Base-by-base conservation (phyloP, 345 rosid genomes). In the Eucalyptus lansdowneana region DNA sequence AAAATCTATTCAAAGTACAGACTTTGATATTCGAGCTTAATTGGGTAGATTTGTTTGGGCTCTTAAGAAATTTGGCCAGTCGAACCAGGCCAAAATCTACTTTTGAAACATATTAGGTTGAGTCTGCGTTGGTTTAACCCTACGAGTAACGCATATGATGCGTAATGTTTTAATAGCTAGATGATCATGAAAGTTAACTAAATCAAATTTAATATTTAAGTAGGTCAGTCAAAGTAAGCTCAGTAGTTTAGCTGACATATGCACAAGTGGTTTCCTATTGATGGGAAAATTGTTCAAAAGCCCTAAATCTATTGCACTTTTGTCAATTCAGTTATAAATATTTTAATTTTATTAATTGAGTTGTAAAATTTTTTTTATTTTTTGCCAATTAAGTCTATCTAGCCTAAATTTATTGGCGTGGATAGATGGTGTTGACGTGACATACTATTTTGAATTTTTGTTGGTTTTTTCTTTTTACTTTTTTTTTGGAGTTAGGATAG, bases 261-360 rank as follows among this genome's bases (percentile, higher is more conserved):
- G 80, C 44, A 34, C 31, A 69, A 40, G 44, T 34, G 44, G 3
- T 34, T 69, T 69, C 25, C 0, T 51, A 0, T 6, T 51, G 53
- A 1, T 16, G 0, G 54, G 54, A 51, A 51, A 51, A 51, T 16
- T 16, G 54, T 51, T 50, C 3, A 50, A 50, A 50, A 50, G 21
- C 16, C 1, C 0, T 6, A 51, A 51, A 51, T 0, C 2, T 6
- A 51, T 51, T 51, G 8, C 1, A 51, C 0, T 51, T 51, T 51
- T 16, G 2, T 16, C 4, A 6, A 51, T 51, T 51, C 4, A 6
- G 8, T 51, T 51, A 0, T 51, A 51, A 51, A 51, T 51, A 6
- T 51, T 51, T 51, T 51, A 51, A 51, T 51, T 51, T 51, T 51
- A 51, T 4, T 0, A 16, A 51, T 50, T 51, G 54, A 51, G 4